phyloP scores from a whole-genome alignment of 495 filamentous ascomycete species.

The Neurospora sp. region DNA sequence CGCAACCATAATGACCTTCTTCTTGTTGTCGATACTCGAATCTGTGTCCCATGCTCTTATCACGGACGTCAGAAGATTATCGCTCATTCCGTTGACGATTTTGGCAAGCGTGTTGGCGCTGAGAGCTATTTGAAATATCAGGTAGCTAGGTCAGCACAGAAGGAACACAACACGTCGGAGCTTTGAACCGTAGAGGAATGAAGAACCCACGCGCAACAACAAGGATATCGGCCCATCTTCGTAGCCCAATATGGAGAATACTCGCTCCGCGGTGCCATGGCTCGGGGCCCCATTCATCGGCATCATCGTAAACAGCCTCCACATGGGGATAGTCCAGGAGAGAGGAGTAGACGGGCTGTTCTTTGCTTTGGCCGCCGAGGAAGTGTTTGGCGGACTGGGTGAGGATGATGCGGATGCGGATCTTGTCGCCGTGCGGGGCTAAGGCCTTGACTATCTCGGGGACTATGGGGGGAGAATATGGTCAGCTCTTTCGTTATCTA shows the following conservation, averaged over 20 bases:
- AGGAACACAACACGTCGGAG: neutral
- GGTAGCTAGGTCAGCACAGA: neutral
- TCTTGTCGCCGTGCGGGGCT: conserved; percentile 35
- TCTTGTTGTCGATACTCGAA: conserved; percentile 43
- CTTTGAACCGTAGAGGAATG: neutral
- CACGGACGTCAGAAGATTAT: conserved; percentile 47
- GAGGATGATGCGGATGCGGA: conserved; percentile 72
- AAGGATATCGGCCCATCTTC: conserved; percentile 57
- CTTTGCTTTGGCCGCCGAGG: conserved; percentile 52
- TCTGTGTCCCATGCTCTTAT: conserved; percentile 85
- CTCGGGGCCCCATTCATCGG: conserved; percentile 63
- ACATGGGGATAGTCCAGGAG: conserved; percentile 45
- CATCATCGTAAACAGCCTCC: conserved; percentile 64
- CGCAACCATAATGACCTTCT: conserved; percentile 51
- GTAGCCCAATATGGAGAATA: conserved; percentile 78
- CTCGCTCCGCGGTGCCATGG: conserved; percentile 58
- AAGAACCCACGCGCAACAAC: conserved; percentile 54
- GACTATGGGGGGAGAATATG: conserved; percentile 25
- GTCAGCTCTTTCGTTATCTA: neutral
- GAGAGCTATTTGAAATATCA: conserved; percentile 8
- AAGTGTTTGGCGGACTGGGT: conserved; percentile 63
- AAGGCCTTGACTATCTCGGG: conserved; percentile 59
- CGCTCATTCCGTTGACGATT: conserved; percentile 22
- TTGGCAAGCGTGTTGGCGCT: conserved; percentile 74
- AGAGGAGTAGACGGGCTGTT: conserved; percentile 54